phyloP scores from a whole-genome alignment of 345 rosid genomes.

The Leavenworthia alabamica region DNA sequence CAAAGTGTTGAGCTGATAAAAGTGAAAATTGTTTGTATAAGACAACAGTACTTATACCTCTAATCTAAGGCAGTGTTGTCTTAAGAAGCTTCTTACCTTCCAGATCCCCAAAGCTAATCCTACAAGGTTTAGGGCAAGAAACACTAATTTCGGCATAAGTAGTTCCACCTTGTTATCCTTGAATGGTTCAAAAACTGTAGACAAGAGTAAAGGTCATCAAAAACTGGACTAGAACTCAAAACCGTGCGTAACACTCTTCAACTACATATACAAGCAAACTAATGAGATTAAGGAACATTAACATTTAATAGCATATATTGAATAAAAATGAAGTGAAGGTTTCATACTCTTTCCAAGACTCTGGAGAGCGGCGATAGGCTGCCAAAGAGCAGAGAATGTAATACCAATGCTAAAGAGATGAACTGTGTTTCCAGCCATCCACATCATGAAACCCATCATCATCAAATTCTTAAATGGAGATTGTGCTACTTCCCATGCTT shows the following conservation, averaged over 20 bases:
- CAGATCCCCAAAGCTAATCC: slow-evolving; percentile 93
- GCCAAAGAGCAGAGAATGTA: slow-evolving; percentile 98
- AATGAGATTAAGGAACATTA: background rate
- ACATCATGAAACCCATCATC: slow-evolving; percentile 99
- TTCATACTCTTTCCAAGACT: slow-evolving; percentile 93
- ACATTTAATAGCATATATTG: background rate
- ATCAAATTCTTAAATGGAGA: slow-evolving; percentile 95
- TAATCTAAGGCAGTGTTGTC: background rate
- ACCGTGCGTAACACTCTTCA: background rate
- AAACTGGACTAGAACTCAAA: background rate
- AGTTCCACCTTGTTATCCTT: slow-evolving; percentile 90
- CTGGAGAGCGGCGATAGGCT: slow-evolving; percentile 93
- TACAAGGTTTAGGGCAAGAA: slow-evolving; percentile 87
- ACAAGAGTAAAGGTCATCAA: slow-evolving; percentile 2
- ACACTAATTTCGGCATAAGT: slow-evolving; percentile 80
- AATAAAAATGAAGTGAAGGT: background rate
- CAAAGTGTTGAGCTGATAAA: slow-evolving; percentile 82
- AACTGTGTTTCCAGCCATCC: slow-evolving; percentile 99
- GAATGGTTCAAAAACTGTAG: slow-evolving; percentile 95
- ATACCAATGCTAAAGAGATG: slow-evolving; percentile 99
- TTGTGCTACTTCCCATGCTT: slow-evolving; percentile 99
- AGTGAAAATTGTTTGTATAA: slow-evolving; percentile 12
- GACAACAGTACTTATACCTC: background rate
- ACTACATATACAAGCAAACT: background rate
- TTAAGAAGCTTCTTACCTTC: slow-evolving; percentile 53